phyloP scores from a whole-genome alignment of 495 filamentous ascomycete species.

The Penicillium bialowiezense region DNA sequence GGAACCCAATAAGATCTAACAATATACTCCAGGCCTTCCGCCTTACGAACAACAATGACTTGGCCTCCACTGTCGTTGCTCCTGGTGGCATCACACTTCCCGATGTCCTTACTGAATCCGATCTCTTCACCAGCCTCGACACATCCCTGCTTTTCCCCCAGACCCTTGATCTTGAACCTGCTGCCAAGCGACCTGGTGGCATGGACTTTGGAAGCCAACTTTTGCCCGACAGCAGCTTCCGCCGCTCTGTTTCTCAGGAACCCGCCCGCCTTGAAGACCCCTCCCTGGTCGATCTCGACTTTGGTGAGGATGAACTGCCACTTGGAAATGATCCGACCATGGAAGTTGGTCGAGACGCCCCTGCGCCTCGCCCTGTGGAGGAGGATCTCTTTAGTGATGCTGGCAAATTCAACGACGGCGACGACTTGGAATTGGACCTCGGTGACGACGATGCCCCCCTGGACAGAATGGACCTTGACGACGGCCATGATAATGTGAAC shows the following conservation, averaged over 20 bases:
- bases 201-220: slow-evolving; percentile 65
- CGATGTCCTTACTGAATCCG: slow-evolving; percentile 84
- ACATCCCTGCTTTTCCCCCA: slow-evolving; percentile 71
- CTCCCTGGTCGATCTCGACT: slow-evolving; percentile 47
- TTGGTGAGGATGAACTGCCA: slow-evolving; percentile 49
- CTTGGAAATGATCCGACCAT: slow-evolving; percentile 59
- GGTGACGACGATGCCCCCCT: slow-evolving; percentile 51
- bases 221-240: slow-evolving; percentile 59
- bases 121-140: slow-evolving; percentile 75
- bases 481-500: slow-evolving; percentile 34
- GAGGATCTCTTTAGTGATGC: slow-evolving; percentile 73
- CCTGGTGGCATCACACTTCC: slow-evolving; percentile 73
- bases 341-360: slow-evolving; percentile 82
- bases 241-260: slow-evolving; percentile 49
- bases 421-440: slow-evolving; percentile 49
- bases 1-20: not conserved
- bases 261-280: slow-evolving; percentile 49
- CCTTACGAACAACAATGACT: slow-evolving; percentile 74
- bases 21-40: slow-evolving; percentile 62
- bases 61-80: slow-evolving; percentile 66
- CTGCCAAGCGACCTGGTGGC: slow-evolving; percentile 55
- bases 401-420: slow-evolving; percentile 45
- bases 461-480: slow-evolving; percentile 36
- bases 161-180: slow-evolving; percentile 55
- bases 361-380: slow-evolving; percentile 58